Evolutionary conservation across 2,329 filamentous ascomycete genomes (phyloP).

Genomic region (Aschersonia sp.): DNA sequence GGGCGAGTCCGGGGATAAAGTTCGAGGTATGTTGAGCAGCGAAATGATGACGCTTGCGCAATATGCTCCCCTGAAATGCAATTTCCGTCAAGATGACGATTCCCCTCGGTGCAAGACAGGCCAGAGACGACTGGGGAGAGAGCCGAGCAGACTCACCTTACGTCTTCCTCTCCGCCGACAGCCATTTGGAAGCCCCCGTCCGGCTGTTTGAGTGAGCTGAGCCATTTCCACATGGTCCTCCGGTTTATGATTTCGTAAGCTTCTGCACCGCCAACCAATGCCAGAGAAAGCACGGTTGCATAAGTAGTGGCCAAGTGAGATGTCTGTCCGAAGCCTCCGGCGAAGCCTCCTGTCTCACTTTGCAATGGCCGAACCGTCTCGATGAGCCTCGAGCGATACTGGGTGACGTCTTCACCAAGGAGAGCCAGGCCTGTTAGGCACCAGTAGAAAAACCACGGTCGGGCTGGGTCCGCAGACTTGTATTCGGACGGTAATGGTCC

Average conservation of each 20-base stretch:
- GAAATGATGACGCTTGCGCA: conserved; percentile 78
- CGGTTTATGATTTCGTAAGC: conserved; percentile 67
- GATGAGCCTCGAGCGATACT: conserved; percentile 56
- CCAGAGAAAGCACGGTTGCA: conserved; percentile 65
- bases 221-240: conserved; percentile 78
- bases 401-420: conserved; percentile 57
- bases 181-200: conserved; percentile 86
- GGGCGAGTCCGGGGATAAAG: conserved; percentile 60
- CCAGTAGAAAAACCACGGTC: conserved; percentile 96
- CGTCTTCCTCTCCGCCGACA: conserved; percentile 79
- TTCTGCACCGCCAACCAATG: conserved; percentile 62
- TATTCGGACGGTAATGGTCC: conserved; percentile 53
- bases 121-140: conserved; percentile 1
- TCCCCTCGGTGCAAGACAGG: conserved; percentile 6
- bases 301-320: conserved; percentile 86
- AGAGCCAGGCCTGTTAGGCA: conserved; percentile 60
- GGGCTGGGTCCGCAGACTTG: conserved; percentile 66
- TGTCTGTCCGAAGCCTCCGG: conserved; percentile 80
- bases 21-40: conserved; percentile 68
- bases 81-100: conserved; percentile 1
- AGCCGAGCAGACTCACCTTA: conserved; percentile 40
- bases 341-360: conserved; percentile 74
- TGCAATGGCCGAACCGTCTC: conserved; percentile 71
- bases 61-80: conserved; percentile 59
- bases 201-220: conserved; percentile 71